Base-by-base conservation (phyloP, 352 stramenopile species). In the Phytophthora syringae region DNA sequence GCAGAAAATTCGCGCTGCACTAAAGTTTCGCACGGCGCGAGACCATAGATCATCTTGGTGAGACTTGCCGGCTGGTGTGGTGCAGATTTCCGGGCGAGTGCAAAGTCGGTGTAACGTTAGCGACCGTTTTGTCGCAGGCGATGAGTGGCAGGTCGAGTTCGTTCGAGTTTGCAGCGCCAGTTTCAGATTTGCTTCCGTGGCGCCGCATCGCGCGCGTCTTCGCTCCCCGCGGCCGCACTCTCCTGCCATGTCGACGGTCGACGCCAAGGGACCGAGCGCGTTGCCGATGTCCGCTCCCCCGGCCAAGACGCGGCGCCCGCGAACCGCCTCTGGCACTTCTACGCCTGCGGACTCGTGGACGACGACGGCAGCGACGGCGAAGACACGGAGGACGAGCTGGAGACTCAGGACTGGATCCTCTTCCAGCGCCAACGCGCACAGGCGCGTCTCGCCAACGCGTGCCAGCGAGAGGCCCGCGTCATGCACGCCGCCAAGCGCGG, bases 331-430 rank as follows among this genome's bases (percentile, higher is more conserved):
- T 84, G 74, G 69, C 80, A 85, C 44, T 91, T 91, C 34, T 91
- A 89, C 70, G 66, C 72, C 47, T 80, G 78, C 63, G 82, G 73
- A 2, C 76, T 90, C 40, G 64, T 86, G 55, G 65, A 71, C 59
- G 73, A 80, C 30, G 72, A 72, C 5, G 50, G 52, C 27, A 74
- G 74, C 40, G 76, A 76, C 9, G 69, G 64, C 47, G 75, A 84
- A 72, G 82, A 91, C 70, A 84, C 81, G 34, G 80, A 88, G 45
- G 80, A 83, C 52, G 79, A 89, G 56, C 54, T 74, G 42, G 76
- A 86, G 60, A 83, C 77, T 20, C 70, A 78, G 43, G 74, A 81
- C 36, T 88, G 75, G 74, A 80, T 83, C 51, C 64, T 72, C 43
- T 84, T 84, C 69, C 74, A 88, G 77, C 79, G 79, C 50, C 75